Percentiles rank a stretch among this genome's conserved stretches.
Conservation (phyloP, 345 rosid species). For the Cardiospermum halicacabum region DNA sequence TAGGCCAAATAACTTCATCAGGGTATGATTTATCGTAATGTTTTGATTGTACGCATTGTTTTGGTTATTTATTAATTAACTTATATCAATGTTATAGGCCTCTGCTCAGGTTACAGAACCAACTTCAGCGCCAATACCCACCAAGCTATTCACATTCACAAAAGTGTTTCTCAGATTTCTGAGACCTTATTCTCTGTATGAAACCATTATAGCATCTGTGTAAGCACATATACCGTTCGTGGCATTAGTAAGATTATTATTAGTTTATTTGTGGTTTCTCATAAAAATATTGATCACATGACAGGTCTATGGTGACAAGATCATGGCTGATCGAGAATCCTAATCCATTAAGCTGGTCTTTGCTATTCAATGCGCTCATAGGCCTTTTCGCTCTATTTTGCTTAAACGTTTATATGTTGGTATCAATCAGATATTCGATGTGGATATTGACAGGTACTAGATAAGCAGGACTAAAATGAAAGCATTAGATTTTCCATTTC, state of each 20-base stretch:
- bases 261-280: neutral
- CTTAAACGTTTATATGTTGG: slow-evolving; percentile 95
- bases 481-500: neutral
- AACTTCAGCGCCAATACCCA: neutral
- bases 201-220: slow-evolving; percentile 34
- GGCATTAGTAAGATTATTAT: neutral
- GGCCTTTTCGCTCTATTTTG: slow-evolving; percentile 89
- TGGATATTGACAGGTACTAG: slow-evolving; percentile 94
- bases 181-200: slow-evolving; percentile 90
- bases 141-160: neutral
- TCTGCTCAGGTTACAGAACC: neutral
- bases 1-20: neutral
- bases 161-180: slow-evolving; percentile 65
- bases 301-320: slow-evolving; percentile 82
- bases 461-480: slow-evolving; percentile 10
- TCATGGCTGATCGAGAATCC: slow-evolving; percentile 72
- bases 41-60: too few species aligned
- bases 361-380: slow-evolving; percentile 68
- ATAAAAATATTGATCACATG: neutral
- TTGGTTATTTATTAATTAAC: too few species aligned
- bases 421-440: slow-evolving; percentile 94
- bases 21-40: neutral
- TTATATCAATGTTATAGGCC: neutral
- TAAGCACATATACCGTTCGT: neutral
- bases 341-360: slow-evolving; percentile 72